Conservation (phyloP, 768 basidiomycete species). For the Boletus subparvulus region DNA sequence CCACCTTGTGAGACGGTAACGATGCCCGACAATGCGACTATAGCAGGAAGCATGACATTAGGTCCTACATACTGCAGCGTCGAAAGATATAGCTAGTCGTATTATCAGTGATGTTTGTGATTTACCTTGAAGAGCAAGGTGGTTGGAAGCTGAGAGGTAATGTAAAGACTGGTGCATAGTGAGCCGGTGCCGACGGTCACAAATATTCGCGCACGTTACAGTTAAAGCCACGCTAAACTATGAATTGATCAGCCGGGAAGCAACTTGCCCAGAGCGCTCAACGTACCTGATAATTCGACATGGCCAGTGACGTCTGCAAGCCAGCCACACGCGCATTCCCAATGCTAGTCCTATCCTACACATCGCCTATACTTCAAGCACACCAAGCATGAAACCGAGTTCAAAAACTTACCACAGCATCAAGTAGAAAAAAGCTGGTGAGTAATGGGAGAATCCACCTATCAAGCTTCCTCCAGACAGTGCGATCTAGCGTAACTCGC, state of each 20-base stretch:
- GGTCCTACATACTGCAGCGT: not conserved
- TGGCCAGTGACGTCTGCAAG: constrained; percentile 48
- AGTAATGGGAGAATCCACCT: constrained; percentile 47
- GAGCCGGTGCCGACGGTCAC: not conserved
- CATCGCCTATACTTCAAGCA: not conserved
- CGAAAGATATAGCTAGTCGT: not conserved
- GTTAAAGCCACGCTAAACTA: constrained; percentile 38
- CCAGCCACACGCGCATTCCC: constrained; percentile 63
- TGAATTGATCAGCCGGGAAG: not conserved
- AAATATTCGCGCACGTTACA: constrained; percentile 14
- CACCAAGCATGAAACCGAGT: not conserved
- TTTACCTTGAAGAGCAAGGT: constrained; percentile 55
- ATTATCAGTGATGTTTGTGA: not conserved
- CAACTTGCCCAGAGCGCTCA: not conserved
- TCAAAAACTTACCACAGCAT: constrained; percentile 44
- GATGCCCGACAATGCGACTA: not conserved
- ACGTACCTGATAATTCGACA: constrained; percentile 29
- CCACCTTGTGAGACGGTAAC: not conserved
- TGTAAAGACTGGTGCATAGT: constrained; percentile 42
- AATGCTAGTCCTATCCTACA: constrained; percentile 45
- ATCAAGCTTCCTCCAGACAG: constrained; percentile 52
- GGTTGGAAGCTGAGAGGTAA: constrained; percentile 48
- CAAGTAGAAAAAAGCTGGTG: constrained; percentile 48
- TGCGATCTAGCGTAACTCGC: constrained; percentile 30
- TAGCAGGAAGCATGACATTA: not conserved